A percentile compares a stretch with the other conserved stretches of the same genome.
These are phyloP conservation scores for Simplicillium aogashimaense DNA, from an alignment of 2,329 filamentous ascomycete genomes.

Conservation along the genomic window DNA sequence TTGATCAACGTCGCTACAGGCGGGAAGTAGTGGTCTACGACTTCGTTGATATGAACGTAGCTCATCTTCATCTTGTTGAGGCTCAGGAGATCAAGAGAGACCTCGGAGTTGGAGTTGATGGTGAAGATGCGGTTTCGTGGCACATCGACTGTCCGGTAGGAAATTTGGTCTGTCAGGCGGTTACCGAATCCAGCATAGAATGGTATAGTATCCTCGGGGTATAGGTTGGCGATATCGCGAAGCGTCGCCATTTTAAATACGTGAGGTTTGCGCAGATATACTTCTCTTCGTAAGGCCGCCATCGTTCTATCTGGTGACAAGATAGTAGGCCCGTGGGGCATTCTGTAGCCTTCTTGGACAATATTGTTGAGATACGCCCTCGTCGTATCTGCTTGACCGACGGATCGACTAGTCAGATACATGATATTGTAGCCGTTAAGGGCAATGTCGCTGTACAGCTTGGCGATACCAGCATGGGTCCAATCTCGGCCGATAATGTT, in stretches of 20 bases:
- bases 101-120: constrained; percentile 96
- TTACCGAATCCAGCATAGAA: constrained; percentile 98
- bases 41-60: constrained; percentile 93
- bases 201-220: constrained; percentile 64
- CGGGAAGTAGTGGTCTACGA: constrained; percentile 97
- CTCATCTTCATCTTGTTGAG: constrained; percentile 94
- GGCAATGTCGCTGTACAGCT: constrained; percentile 91
- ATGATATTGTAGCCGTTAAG: constrained; percentile 98
- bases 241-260: constrained; percentile 99
- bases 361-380: constrained; percentile 84
- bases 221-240: constrained; percentile 84
- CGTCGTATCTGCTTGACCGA: constrained; percentile 87
- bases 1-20: constrained; percentile 79
- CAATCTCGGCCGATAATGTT: constrained; percentile 97
- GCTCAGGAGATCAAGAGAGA: constrained; percentile 79
- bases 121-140: constrained; percentile 93
- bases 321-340: constrained; percentile 88
- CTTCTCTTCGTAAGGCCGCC: constrained; percentile 80
- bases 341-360: constrained; percentile 71
- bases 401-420: constrained; percentile 89
- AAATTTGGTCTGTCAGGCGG: constrained; percentile 88
- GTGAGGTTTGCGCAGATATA: constrained; percentile 92
- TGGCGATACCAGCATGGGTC: constrained; percentile 94
- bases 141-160: constrained; percentile 92
- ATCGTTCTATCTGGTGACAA: constrained; percentile 92